Conservation (phyloP, 495 filamentous ascomycete genomes). For the Paragyromitra xinjiangensis region DNA sequence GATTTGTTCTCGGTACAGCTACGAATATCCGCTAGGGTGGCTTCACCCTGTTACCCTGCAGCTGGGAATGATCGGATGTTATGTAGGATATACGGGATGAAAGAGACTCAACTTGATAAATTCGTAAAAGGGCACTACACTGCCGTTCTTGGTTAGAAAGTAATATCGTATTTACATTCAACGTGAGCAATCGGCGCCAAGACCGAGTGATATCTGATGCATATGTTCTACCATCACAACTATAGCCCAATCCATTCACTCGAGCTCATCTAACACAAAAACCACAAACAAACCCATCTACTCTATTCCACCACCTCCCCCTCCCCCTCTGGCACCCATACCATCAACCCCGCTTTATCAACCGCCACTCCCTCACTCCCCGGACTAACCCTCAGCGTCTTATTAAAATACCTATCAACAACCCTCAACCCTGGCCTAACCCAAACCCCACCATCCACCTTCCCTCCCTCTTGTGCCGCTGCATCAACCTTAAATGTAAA, state of each 20-base stretch:
- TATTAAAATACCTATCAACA: conserved; percentile 88
- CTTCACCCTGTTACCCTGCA: too few relatives aligned
- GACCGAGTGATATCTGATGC: background rate
- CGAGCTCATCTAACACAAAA: too few relatives aligned
- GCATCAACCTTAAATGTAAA: conserved; percentile 62
- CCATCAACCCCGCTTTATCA: conserved; percentile 75
- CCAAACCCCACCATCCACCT: conserved; percentile 64
- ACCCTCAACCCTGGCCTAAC: conserved; percentile 77
- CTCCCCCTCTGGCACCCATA: conserved; percentile 68
- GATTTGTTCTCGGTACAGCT: too few relatives aligned
- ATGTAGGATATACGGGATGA: too few relatives aligned
- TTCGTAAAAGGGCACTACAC: too few relatives aligned
- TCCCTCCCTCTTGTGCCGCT: conserved; percentile 61
- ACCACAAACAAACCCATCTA: background rate
- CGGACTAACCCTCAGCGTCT: conserved; percentile 76
- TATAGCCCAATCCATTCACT: too few relatives aligned
- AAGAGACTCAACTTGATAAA: too few relatives aligned
- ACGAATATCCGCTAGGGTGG: too few relatives aligned
- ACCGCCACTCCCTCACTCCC: conserved; percentile 74
- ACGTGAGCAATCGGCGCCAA: too few relatives aligned
- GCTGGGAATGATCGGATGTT: too few relatives aligned
- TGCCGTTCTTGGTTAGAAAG: too few relatives aligned
- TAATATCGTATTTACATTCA: too few relatives aligned
- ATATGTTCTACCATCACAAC: background rate
- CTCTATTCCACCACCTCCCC: conserved; percentile 56